Percentiles rank a stretch among this genome's conserved stretches.
Conservation (phyloP, 1,284 basidiomycete genomes). For the Ustilago bromivora region DNA sequence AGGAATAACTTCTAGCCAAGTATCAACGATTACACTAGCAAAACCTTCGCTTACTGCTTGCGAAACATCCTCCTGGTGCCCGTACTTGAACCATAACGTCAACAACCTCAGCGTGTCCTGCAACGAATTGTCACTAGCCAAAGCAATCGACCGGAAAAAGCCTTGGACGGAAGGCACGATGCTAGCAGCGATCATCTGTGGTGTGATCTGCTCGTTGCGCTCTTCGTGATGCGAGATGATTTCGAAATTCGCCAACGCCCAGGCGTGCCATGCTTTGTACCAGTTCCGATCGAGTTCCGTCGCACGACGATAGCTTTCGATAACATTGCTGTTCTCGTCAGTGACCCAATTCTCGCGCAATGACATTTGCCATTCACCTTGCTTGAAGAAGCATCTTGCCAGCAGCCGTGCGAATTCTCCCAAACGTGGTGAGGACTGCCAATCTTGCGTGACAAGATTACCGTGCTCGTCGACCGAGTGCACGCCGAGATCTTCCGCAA, state of each 20-base stretch:
- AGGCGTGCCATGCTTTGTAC: slow-evolving; percentile 99
- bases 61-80: slow-evolving; percentile 89
- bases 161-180: slow-evolving; percentile 96
- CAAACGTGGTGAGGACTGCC: slow-evolving; percentile 63
- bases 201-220: slow-evolving; percentile 77
- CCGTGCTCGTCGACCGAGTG: slow-evolving; percentile 63
- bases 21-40: slow-evolving; percentile 90
- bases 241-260: slow-evolving; percentile 96
- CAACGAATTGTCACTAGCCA: slow-evolving; percentile 86
- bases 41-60: slow-evolving; percentile 90
- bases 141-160: slow-evolving; percentile 91
- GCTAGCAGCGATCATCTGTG: slow-evolving; percentile 81
- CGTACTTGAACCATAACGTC: slow-evolving; percentile 99
- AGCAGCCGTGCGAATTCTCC: slow-evolving; percentile 85
- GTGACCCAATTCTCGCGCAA: slow-evolving; percentile 81
- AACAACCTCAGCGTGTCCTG: slow-evolving; percentile 94
- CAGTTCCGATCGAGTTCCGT: slow-evolving; percentile 92
- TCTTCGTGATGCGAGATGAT: slow-evolving; percentile 75
- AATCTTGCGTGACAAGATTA: slow-evolving; percentile 59
- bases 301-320: slow-evolving; percentile 82
- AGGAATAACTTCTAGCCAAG: slow-evolving; percentile 98
- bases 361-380: slow-evolving; percentile 90
- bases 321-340: slow-evolving; percentile 67
- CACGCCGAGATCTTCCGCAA: slow-evolving; percentile 80
- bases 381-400: slow-evolving; percentile 97